These are phyloP conservation scores for Phytophthora cryptogea DNA, from an alignment of 352 stramenopile species.

Conservation along the genomic window DNA sequence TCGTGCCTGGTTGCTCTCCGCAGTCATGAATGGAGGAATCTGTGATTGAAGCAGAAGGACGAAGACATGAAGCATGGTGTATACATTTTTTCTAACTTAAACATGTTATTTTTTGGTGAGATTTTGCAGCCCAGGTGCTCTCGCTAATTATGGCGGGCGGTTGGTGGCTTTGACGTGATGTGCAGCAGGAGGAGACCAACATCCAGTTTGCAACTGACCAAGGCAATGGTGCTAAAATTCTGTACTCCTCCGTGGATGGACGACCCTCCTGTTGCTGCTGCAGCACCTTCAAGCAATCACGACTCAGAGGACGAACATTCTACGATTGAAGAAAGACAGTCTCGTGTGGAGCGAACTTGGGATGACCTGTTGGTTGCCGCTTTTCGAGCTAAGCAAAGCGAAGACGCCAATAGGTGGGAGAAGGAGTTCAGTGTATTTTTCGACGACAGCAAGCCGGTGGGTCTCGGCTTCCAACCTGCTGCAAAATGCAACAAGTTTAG, in stretches of 20 bases:
- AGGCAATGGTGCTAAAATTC: conserved; percentile 59
- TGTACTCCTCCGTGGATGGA: conserved; percentile 40
- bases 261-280: not conserved
- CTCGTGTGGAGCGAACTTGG: conserved; percentile 27
- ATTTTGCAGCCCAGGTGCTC: conserved; percentile 2
- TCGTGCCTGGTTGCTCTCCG: conserved; percentile 46
- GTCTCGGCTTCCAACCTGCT: conserved; percentile 48
- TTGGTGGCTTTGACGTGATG: not conserved
- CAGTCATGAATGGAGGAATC: conserved; percentile 11
- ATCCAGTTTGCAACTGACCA: conserved; percentile 6
- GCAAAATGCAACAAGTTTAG: conserved; percentile 18
- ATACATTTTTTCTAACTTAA: conserved; percentile 21
- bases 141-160: conserved; percentile 1
- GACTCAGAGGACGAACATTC: conserved; percentile 25
- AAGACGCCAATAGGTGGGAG: conserved; percentile 37
- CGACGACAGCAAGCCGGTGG: conserved; percentile 49
- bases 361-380: conserved; percentile 31
- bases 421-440: conserved; percentile 71
- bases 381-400: conserved; percentile 17
- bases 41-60: conserved; percentile 19
- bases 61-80: not conserved
- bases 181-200: not conserved
- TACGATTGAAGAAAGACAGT: conserved; percentile 2
- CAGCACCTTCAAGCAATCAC: conserved; percentile 11
- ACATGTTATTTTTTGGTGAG: conserved; percentile 5